These are phyloP conservation scores for Pestalotiopsis sp. DNA, from an alignment of 2,329 filamentous ascomycete species.

Conservation along the genomic window DNA sequence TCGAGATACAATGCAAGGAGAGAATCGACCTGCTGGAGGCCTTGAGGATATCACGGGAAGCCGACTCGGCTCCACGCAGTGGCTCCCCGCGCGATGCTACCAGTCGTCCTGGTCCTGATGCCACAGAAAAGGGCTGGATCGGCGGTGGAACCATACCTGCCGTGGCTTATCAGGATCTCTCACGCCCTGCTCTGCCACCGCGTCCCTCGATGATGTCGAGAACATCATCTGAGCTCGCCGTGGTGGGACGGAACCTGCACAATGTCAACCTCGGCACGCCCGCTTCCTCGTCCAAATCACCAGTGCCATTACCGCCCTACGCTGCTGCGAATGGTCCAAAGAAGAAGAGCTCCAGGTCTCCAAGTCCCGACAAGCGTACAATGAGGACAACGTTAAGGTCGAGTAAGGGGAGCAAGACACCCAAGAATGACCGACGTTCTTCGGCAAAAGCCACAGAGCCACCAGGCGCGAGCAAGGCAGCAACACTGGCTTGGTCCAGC, in stretches of 20 bases:
- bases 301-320: conserved; percentile 32
- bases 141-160: conserved; percentile 82
- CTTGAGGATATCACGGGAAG: conserved; percentile 66
- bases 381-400: conserved; percentile 65
- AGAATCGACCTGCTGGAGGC: conserved; percentile 86
- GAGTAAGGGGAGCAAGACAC: conserved; percentile 45
- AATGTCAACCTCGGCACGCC: conserved; percentile 25
- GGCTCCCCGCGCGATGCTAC: conserved; percentile 20
- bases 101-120: conserved; percentile 20
- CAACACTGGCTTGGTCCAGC: conserved; percentile 63
- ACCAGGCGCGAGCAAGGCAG: conserved; percentile 63
- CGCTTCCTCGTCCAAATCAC: conserved; percentile 26
- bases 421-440: conserved; percentile 41
- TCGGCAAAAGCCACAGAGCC: conserved; percentile 48
- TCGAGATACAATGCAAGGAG: conserved; percentile 93
- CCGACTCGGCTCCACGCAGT: conserved; percentile 34
- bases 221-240: conserved; percentile 53
- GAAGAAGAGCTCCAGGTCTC: conserved; percentile 47
- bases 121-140: conserved; percentile 61
- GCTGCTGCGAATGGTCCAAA: conserved; percentile 27
- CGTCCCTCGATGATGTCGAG: conserved; percentile 59
- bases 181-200: conserved; percentile 63
- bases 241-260: conserved; percentile 35
- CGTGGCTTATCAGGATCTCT: conserved; percentile 78
- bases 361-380: conserved; percentile 62